Conservation (phyloP, 1,139 yeast genomes). For the Hyphopichia fennica region DNA sequence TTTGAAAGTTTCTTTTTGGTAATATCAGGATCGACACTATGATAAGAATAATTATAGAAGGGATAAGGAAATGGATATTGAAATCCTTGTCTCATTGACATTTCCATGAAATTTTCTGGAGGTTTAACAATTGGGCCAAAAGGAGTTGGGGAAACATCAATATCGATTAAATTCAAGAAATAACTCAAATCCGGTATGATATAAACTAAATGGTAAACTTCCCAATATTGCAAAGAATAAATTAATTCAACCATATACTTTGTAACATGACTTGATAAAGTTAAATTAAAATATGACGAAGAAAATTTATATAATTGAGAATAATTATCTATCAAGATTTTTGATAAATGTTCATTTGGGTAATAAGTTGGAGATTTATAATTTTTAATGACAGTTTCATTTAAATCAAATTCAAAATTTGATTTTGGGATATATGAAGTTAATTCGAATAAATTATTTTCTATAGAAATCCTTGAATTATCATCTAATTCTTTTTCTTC, state of each 20-base stretch:
- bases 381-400: slow-evolving; percentile 3
- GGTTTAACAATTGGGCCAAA: slow-evolving; percentile 44
- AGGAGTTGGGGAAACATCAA: slow-evolving; percentile 38
- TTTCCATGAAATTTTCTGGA: slow-evolving; percentile 38
- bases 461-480: slow-evolving; percentile 28
- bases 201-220: slow-evolving; percentile 41
- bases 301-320: slow-evolving; percentile 28
- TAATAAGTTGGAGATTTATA: slow-evolving; percentile 15
- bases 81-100: slow-evolving; percentile 41
- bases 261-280: slow-evolving; percentile 39
- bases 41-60: slow-evolving; percentile 47
- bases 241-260: slow-evolving; percentile 39
- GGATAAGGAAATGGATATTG: slow-evolving; percentile 51
- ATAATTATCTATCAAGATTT: slow-evolving; percentile 42
- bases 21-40: slow-evolving; percentile 32
- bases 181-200: slow-evolving; percentile 33
- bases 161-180: slow-evolving; percentile 34
- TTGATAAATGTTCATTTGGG: slow-evolving; percentile 40
- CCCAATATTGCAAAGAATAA: slow-evolving; percentile 46
- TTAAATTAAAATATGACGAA: slow-evolving; percentile 36
- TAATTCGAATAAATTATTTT: slow-evolving; percentile 24
- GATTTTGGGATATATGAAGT: slow-evolving; percentile 28
- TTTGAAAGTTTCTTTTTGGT: slow-evolving; percentile 26
- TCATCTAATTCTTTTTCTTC: slow-evolving; percentile 33
- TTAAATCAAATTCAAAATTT: slow-evolving; percentile 2